Evolutionary conservation across 1,284 basidiomycete genomes (phyloP).

Genomic region (Ceraceosorus guamensis): DNA sequence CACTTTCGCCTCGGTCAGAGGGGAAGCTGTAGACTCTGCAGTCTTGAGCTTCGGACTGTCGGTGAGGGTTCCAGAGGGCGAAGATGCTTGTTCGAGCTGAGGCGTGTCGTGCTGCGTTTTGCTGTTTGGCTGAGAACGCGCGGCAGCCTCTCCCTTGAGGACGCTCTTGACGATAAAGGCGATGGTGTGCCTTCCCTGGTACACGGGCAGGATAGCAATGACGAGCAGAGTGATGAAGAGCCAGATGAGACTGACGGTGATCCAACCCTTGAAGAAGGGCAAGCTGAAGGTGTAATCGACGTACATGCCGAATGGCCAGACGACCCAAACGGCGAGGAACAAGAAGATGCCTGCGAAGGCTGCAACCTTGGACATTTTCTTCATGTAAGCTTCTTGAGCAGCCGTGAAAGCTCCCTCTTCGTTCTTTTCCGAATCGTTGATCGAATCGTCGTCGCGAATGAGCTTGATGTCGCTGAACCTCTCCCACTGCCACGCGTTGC

Average conservation of each 20-base stretch:
- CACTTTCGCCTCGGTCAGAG: no score
- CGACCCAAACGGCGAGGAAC: conserved; percentile 14
- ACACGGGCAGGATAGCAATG: no score
- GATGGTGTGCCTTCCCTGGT: no score
- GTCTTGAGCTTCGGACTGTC: no score
- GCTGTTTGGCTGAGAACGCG: no score
- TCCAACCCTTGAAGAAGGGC: conserved; percentile 20
- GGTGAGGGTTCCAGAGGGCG: no score
- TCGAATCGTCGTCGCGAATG: conserved; percentile 15
- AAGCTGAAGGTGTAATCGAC: conserved; percentile 14
- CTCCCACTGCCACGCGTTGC: conserved; percentile 14
- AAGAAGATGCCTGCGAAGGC: conserved; percentile 6
- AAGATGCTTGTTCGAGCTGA: no score
- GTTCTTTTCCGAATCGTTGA: background rate
- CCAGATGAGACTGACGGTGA: conserved; percentile 19
- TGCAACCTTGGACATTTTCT: background rate
- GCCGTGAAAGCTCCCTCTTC: conserved; percentile 4
- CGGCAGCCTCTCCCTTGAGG: no score
- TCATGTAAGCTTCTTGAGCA: conserved; percentile 9
- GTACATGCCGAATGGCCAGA: conserved; percentile 18
- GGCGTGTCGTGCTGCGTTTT: no score
- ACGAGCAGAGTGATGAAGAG: conserved; percentile 7
- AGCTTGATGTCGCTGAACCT: conserved; percentile 30
- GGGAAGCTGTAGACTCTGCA: no score
- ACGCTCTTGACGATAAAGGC: no score